Conservation (phyloP, 108 stramenopile species). For the Thalassiosira profunda region DNA sequence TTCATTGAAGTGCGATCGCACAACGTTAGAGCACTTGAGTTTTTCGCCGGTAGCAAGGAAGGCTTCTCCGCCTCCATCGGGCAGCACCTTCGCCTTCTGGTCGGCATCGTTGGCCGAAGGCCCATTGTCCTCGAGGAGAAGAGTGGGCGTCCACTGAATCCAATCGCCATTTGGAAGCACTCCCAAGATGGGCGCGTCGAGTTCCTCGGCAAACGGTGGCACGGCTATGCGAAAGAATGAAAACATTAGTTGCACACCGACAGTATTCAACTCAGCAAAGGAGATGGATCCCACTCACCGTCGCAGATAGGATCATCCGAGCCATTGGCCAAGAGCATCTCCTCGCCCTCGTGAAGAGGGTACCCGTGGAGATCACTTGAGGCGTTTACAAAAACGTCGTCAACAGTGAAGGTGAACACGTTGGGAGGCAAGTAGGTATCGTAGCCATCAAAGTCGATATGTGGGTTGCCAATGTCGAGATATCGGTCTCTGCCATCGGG, state of each 20-base stretch:
- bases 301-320: conserved; percentile 19
- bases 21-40: conserved; percentile 52
- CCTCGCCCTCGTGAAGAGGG: conserved; percentile 21
- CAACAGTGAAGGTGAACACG: conserved; percentile 24
- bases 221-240: conserved; percentile 1
- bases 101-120: conserved; percentile 46
- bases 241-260: no score
- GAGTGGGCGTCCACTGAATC: conserved; percentile 37
- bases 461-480: conserved; percentile 43
- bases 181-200: conserved; percentile 37
- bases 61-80: conserved; percentile 50
- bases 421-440: conserved; percentile 25
- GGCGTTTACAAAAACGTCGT: conserved; percentile 20
- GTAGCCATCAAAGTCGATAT: conserved; percentile 44
- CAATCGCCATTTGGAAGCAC: conserved; percentile 38
- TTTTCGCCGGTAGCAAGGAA: conserved; percentile 25
- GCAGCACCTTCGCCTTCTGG: conserved; percentile 5
- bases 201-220: conserved; percentile 41
- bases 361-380: conserved; percentile 17
- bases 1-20: conserved; percentile 52
- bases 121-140: conserved; percentile 34
- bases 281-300: no score
- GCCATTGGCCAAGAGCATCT: conserved; percentile 18
- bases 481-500: not conserved
- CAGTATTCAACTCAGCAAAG: no score